Evolutionary conservation across 371 early-diverging fungal genomes (phyloP).

Genomic region (Lichtheimia corymbifera): DNA sequence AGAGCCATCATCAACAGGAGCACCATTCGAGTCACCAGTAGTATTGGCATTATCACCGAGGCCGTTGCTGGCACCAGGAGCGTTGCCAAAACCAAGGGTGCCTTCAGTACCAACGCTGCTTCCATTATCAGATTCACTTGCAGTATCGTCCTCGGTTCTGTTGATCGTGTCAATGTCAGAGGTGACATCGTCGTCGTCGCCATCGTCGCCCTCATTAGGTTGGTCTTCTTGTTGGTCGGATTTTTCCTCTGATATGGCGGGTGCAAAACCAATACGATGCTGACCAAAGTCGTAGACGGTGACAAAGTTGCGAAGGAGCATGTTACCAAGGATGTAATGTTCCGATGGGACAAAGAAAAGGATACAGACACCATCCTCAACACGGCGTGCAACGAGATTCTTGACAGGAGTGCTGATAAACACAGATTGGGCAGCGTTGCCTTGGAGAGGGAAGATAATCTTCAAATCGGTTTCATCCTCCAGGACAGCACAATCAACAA

Average conservation of each 20-base stretch:
- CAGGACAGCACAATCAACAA: slow-evolving; percentile 28
- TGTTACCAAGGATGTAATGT: slow-evolving; percentile 38
- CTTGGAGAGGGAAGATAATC: slow-evolving; percentile 22
- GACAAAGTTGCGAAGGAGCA: slow-evolving; percentile 34
- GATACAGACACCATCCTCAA: slow-evolving; percentile 21
- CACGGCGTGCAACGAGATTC: slow-evolving; percentile 12
- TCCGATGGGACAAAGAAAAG: slow-evolving; percentile 30
- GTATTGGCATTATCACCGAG: no score
- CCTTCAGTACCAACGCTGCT: no score
- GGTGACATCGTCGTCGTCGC: no score
- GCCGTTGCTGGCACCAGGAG: no score
- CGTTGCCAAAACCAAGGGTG: no score
- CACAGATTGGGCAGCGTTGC: slow-evolving; percentile 5
- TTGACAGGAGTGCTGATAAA: slow-evolving; percentile 20
- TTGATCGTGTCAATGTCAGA: no score
- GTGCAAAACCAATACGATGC: slow-evolving; percentile 44
- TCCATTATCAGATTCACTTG: no score
- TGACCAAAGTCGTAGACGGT: slow-evolving; percentile 47
- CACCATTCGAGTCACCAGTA: no score
- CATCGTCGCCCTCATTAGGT: no score
- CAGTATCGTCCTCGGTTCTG: no score
- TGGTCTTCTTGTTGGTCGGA: no score
- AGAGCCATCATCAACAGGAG: no score
- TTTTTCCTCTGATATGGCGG: slow-evolving; percentile 7
- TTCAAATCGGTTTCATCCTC: slow-evolving; percentile 16